These are phyloP conservation scores for Tremellales sp. DNA, from an alignment of 1,284 basidiomycete genomes.

Conservation along the genomic window DNA sequence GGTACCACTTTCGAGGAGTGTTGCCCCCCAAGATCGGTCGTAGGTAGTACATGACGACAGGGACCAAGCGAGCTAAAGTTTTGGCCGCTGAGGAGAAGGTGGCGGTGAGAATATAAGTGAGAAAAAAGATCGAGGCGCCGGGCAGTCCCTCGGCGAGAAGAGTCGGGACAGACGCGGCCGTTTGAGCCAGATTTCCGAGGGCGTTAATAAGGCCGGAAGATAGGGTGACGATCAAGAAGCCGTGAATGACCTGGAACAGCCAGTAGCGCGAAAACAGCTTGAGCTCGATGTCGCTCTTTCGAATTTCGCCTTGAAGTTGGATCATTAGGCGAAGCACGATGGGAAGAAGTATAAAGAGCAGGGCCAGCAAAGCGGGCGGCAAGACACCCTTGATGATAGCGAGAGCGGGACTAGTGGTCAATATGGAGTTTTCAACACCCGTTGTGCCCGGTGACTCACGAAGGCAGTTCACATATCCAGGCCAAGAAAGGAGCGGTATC, in stretches of 20 bases:
- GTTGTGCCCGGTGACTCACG: slow-evolving; percentile 10
- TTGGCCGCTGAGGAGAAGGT: slow-evolving; percentile 69
- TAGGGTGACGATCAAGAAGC: slow-evolving; percentile 82
- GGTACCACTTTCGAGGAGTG: slow-evolving; percentile 65
- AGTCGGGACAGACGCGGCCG: slow-evolving; percentile 61
- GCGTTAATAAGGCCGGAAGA: slow-evolving; percentile 73
- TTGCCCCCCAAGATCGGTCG: slow-evolving; percentile 78
- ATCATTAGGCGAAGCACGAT: slow-evolving; percentile 62
- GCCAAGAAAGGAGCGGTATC: slow-evolving; percentile 62
- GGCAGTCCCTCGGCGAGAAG: slow-evolving; percentile 74
- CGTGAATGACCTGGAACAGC: slow-evolving; percentile 85
- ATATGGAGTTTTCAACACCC: slow-evolving; percentile 1
- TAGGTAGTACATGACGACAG: slow-evolving; percentile 76
- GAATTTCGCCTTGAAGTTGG: slow-evolving; percentile 42
- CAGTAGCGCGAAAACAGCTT: slow-evolving; percentile 89
- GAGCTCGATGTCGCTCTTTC: slow-evolving; percentile 70
- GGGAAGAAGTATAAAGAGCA: slow-evolving; percentile 88
- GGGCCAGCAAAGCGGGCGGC: slow-evolving; percentile 75
- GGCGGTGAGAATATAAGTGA: slow-evolving; percentile 60
- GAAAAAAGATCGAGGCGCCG: slow-evolving; percentile 85
- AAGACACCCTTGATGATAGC: slow-evolving; percentile 90
- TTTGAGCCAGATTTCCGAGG: slow-evolving; percentile 59
- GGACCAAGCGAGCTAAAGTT: slow-evolving; percentile 73
- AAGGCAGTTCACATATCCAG: slow-evolving; percentile 74
- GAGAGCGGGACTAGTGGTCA: slow-evolving; percentile 49